These are phyloP conservation scores for Citrus cavaleriei DNA, from an alignment of 345 rosid genomes.

Conservation along the genomic window DNA sequence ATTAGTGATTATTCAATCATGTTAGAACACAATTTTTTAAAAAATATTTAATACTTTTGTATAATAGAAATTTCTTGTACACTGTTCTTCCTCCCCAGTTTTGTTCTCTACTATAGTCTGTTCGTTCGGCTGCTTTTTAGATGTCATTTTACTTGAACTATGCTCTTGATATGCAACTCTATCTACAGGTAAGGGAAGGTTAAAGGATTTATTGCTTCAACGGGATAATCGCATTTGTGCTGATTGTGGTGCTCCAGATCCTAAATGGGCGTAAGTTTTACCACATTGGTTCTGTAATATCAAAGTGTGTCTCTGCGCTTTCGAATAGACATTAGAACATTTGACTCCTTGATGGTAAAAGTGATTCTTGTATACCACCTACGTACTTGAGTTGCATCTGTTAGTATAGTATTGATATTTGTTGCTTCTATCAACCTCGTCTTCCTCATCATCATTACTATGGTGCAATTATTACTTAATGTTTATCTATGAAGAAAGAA, in stretches of 20 bases:
- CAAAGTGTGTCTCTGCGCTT: background rate
- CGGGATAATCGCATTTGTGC: constrained; percentile 87
- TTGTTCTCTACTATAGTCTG: background rate
- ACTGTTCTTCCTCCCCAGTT: background rate
- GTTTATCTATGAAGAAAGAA: background rate
- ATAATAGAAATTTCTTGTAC: background rate
- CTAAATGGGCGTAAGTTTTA: constrained; percentile 97
- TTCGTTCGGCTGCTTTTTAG: background rate
- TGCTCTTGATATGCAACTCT: background rate
- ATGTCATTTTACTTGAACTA: background rate
- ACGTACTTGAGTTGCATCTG: background rate
- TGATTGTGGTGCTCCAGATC: constrained; percentile 95
- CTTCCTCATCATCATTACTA: background rate
- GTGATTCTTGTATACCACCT: background rate
- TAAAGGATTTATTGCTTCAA: constrained; percentile 67
- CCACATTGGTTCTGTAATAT: background rate
- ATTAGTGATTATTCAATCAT: background rate
- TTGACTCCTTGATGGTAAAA: background rate
- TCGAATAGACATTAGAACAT: background rate
- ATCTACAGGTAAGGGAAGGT: constrained; percentile 63
- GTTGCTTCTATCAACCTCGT: background rate
- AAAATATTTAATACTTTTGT: background rate
- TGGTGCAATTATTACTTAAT: background rate
- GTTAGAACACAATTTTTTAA: background rate
- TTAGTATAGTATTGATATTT: background rate